These are phyloP conservation scores for Kandelia obovata DNA, from an alignment of 345 rosid genomes.

Conservation along the genomic window DNA sequence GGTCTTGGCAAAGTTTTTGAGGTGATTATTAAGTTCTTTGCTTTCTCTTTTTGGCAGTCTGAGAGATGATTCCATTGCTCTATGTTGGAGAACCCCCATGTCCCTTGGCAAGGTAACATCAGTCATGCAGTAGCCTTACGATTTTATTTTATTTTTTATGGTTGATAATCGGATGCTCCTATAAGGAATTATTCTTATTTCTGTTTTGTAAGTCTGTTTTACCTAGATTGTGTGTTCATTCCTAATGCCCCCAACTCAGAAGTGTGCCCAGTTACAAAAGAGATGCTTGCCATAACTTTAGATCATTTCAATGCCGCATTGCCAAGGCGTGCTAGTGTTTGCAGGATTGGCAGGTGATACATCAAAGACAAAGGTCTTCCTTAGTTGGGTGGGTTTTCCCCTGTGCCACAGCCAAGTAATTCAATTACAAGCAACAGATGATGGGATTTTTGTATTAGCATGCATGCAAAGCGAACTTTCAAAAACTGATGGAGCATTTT, in stretches of 20 bases:
- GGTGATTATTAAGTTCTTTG: not conserved
- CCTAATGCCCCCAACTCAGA: not conserved
- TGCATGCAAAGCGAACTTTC: not conserved
- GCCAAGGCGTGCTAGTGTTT: slow-evolving; percentile 12
- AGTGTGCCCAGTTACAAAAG: not conserved
- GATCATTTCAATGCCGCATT: not conserved
- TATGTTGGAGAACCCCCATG: slow-evolving; percentile 65
- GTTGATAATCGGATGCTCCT: not conserved
- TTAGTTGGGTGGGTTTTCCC: slow-evolving; percentile 58
- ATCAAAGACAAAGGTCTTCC: slow-evolving; percentile 35
- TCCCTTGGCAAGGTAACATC: slow-evolving; percentile 52
- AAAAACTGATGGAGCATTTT: slow-evolving; percentile 4
- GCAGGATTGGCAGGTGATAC: slow-evolving; percentile 50
- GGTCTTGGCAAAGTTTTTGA: not conserved
- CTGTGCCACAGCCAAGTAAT: slow-evolving; percentile 37
- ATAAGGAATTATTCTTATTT: not conserved
- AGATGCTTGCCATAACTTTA: not conserved
- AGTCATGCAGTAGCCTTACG: not conserved
- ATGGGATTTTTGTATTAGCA: not conserved
- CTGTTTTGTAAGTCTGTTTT: not conserved
- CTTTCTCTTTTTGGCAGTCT: slow-evolving; percentile 39
- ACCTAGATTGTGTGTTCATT: too few relatives aligned
- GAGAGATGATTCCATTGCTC: slow-evolving; percentile 40
- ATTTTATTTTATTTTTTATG: not conserved
- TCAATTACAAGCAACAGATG: not conserved